Evolutionary conservation across 305 asterid genomes (phyloP).

Genomic region (Rubia tinctorum): DNA sequence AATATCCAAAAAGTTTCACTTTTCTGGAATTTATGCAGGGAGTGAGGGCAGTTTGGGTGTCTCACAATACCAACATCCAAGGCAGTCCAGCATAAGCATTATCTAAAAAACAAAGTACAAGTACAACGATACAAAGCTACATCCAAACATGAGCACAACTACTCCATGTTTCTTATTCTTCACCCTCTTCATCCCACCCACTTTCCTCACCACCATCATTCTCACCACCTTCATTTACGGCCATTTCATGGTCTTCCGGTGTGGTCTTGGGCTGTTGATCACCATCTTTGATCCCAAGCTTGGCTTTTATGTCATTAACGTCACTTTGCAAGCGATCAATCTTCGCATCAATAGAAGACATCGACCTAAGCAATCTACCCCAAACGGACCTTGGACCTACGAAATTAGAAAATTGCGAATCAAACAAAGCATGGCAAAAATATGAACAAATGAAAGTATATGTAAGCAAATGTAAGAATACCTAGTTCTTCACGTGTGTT

Average conservation of each 20-base stretch:
- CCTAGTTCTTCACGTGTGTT: background rate
- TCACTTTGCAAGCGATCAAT: background rate
- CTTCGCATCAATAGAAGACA: background rate
- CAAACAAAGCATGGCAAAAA: background rate
- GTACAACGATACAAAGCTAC: background rate
- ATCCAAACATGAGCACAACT: background rate
- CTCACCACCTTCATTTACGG: background rate
- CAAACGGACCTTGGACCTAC: background rate
- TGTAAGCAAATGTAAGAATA: background rate
- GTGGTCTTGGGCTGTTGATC: background rate
- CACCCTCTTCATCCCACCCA: background rate
- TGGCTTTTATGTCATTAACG: background rate
- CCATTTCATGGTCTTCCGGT: background rate
- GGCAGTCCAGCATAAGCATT: background rate
- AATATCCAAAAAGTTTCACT: too few relatives aligned
- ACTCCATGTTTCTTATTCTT: background rate
- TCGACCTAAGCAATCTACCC: background rate
- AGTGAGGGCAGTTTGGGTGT: too few relatives aligned
- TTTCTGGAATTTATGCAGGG: too few relatives aligned
- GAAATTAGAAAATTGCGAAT: background rate
- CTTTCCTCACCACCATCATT: background rate
- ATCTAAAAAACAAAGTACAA: background rate
- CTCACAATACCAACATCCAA: background rate
- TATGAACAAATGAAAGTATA: background rate
- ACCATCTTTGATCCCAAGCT: background rate